Evolutionary conservation across 352 stramenopile genomes (phyloP), one percentile per base, ranked within the genome.

Genomic region (Pythium utonaiense): DNA sequence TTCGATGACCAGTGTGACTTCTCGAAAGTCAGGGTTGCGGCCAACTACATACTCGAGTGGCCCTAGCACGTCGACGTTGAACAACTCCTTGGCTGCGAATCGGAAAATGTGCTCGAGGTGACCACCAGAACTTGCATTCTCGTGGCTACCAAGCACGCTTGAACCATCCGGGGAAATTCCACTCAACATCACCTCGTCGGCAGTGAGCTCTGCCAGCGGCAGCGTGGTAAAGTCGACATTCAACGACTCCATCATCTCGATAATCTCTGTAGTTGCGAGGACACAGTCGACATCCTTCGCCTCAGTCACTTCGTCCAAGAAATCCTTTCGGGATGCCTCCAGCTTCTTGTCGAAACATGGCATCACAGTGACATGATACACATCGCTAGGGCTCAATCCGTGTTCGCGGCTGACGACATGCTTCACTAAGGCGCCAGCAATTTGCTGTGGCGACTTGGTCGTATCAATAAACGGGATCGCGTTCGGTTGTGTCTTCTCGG

Each of bases 271-370:
- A 1, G 83, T 92, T 3, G 83, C 86, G 19, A 99, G 83, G 28
- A 99, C 96, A 42, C 96, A 96, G 71, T 99, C 96, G 13, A 99
- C 95, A 41, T 98, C 95, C 44, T 88, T 91, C 14, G 68, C 84
- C 34, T 88, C 67, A 8, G 78, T 69, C 10, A 69, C 74, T 4
- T 77, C 77, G 45, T 89, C 80, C 22, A 89, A 52, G 55, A 96
- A 96, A 65, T 95, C 79, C 60, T 95, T 96, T 8, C 96, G 87
- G 12, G 93, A 98, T 0, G 96, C 96, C 74, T 99, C 97, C 8
- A 99, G 77, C 67, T 99, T 99, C 78, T 99, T 99, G 70, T 99
- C 97, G 64, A 98, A 98, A 82, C 97, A 99, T 30, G 97, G 96
- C 96, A 99, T 98, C 34, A 99, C 80, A 2, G 95, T 93, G 53